Conservation (phyloP, 306 rosid genomes). For the Medicago lupulina region DNA sequence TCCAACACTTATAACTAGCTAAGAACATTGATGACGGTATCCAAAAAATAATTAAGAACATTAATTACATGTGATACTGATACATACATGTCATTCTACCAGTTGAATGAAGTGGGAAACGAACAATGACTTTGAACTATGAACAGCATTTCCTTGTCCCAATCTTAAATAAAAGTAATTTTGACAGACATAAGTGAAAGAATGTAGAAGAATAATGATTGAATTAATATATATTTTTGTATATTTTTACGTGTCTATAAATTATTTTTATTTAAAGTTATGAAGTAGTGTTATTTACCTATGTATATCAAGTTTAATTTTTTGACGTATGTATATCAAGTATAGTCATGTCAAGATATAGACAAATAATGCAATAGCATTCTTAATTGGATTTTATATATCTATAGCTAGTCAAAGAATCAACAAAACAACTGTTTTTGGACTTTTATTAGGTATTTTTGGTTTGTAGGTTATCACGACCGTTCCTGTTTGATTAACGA, state of each 20-base stretch:
- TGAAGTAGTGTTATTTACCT: too few species aligned
- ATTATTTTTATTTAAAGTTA: too few species aligned
- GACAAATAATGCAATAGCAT: not conserved
- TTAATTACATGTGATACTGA: too few species aligned
- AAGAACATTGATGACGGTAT: too few species aligned
- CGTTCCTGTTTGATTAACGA: conserved; percentile 1
- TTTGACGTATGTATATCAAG: not conserved
- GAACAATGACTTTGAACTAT: not conserved
- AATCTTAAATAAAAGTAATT: too few species aligned
- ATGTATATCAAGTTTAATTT: too few species aligned
- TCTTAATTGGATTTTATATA: not conserved
- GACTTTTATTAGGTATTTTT: not conserved
- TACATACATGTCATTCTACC: not conserved
- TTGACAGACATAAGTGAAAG: too few species aligned
- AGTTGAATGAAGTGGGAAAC: not conserved
- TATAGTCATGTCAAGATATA: not conserved
- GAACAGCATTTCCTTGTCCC: too few species aligned
- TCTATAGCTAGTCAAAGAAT: not conserved
- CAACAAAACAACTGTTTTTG: not conserved
- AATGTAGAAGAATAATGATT: too few species aligned
- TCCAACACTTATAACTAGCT: too few species aligned
- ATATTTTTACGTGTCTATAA: too few species aligned
- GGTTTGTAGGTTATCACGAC: not conserved
- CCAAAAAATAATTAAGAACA: not conserved
- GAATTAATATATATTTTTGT: too few species aligned